Conservation (phyloP, 1,139 yeast species). For the Scheffersomyces insectosa region DNA sequence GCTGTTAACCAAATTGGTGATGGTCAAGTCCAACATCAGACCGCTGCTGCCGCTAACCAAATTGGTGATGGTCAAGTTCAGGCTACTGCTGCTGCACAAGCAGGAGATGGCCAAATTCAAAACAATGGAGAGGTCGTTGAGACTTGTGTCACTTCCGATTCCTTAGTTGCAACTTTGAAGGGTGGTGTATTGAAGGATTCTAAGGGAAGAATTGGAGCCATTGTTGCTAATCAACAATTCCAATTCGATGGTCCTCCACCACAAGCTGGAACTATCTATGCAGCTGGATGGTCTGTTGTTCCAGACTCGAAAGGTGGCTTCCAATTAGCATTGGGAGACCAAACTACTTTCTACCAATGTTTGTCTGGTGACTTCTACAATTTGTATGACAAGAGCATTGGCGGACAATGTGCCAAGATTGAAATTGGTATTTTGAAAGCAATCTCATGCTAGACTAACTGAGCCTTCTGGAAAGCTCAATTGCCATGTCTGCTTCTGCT, state of each 20-base stretch:
- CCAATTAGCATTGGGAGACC: conserved; percentile 40
- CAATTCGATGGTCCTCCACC: conserved; percentile 49
- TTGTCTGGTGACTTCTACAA: conserved; percentile 46
- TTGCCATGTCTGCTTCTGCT: no score
- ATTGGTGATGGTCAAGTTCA: conserved; percentile 38
- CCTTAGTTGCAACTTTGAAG: conserved; percentile 30
- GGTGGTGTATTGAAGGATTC: conserved; percentile 32
- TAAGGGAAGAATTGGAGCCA: conserved; percentile 40
- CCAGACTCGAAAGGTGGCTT: conserved; percentile 22
- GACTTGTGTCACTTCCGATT: conserved; percentile 29
- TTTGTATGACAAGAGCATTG: conserved; percentile 42
- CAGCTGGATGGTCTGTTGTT: conserved; percentile 40
- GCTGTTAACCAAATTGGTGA: conserved; percentile 51
- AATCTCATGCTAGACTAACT: conserved; percentile 23
- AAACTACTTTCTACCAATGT: conserved; percentile 42
- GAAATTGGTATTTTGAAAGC: conserved; percentile 38
- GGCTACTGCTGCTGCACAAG: conserved; percentile 3
- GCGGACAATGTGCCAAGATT: conserved; percentile 38
- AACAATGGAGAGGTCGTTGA: conserved; percentile 6
- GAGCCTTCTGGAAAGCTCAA: no score
- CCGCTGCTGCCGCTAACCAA: conserved; percentile 32
- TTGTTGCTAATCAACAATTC: conserved; percentile 48
- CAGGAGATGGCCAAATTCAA: conserved; percentile 2
- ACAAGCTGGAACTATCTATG: conserved; percentile 43
- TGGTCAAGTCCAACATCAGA: conserved; percentile 32